These are phyloP conservation scores for Candida pseudofarinosa DNA, from an alignment of 805 yeast species.

Conservation along the genomic window DNA sequence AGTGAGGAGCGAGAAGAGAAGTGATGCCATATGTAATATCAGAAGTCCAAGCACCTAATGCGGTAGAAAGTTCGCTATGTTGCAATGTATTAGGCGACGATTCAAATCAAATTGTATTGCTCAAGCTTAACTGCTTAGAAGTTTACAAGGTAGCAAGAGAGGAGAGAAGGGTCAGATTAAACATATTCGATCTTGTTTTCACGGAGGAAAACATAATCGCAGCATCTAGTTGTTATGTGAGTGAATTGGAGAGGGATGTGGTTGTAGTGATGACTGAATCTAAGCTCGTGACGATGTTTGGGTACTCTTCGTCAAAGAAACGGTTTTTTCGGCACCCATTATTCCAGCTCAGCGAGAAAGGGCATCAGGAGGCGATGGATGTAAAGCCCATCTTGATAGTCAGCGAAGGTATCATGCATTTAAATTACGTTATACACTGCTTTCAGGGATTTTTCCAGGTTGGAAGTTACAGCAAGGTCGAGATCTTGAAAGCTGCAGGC, in stretches of 20 bases:
- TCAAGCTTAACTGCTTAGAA: constrained; percentile 12
- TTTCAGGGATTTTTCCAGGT: constrained; percentile 16
- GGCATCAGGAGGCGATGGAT: constrained; percentile 23
- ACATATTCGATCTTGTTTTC: constrained; percentile 9
- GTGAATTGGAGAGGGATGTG: constrained; percentile 8
- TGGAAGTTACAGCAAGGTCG: background rate
- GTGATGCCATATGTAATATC: constrained; percentile 9
- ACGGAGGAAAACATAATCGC: constrained; percentile 12
- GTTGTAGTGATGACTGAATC: constrained; percentile 12
- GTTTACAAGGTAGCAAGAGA: constrained; percentile 7
- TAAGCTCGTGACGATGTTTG: constrained; percentile 7
- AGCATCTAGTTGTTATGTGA: constrained; percentile 8
- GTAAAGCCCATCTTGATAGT: constrained; percentile 14
- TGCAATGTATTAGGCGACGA: constrained; percentile 6
- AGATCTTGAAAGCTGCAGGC: background rate
- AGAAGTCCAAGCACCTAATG: constrained; percentile 14
- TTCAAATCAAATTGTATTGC: constrained; percentile 9
- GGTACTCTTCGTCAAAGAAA: constrained; percentile 5
- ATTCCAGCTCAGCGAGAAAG: constrained; percentile 12
- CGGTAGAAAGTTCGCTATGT: constrained; percentile 10
- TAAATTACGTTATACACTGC: constrained; percentile 17
- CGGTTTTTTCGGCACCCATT: constrained; percentile 8
- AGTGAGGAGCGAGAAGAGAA: background rate
- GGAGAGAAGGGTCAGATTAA: background rate
- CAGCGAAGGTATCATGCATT: constrained; percentile 7